Evolutionary conservation across 192 early-diverging fungal species (phyloP), one percentile per base, ranked within the genome.

Genomic region (Mortierella alpina): DNA sequence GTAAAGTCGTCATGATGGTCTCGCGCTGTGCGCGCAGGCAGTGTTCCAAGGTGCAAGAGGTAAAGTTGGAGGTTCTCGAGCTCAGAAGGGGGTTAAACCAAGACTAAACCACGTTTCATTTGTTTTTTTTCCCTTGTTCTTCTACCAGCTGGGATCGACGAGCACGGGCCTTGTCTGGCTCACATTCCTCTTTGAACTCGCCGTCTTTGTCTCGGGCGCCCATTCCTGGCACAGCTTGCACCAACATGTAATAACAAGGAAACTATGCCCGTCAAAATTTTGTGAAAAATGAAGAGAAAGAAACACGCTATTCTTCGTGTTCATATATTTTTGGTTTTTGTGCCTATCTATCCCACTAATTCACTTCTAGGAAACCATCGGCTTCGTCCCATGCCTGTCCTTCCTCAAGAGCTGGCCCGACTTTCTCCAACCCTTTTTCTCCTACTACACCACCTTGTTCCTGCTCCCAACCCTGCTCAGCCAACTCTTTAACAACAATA

Each of bases 121-220:
- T 7, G 14, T n/a, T 45, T 3, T n/a, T 55, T 0, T 18, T 17
- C 61, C 13, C 7, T n/a, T 55, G 1, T 18, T 17, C 61, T n/a
- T 63, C 18, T 42, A 0, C 15, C 18, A 59, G 58, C 14, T 71
- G n/a, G 69, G 69, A 11, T 63, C 69, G 22, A 63, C 69, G 45
- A 71, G 69, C 50, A 18, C 50, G 6, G 69, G 69, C 4, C 62
- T 63, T 59, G 69, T 71, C 14, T 71, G 69, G 69, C 20, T 71
- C 51, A 62, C 69, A 7, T 53, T 71, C 44, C 1, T 54, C n/a
- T 31, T 71, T 13, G 69, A 71, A 15, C 20, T 71, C 7, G 14
- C 4, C 7, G 51, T 63, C 31, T 71, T 71, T 44, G 13, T 71
- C 31, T 52, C 31, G 1, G 22, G 50, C 18, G 59, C 69, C 41